phyloP scores from a whole-genome alignment of 148 eudicot species.

The Rhododendron molle region DNA sequence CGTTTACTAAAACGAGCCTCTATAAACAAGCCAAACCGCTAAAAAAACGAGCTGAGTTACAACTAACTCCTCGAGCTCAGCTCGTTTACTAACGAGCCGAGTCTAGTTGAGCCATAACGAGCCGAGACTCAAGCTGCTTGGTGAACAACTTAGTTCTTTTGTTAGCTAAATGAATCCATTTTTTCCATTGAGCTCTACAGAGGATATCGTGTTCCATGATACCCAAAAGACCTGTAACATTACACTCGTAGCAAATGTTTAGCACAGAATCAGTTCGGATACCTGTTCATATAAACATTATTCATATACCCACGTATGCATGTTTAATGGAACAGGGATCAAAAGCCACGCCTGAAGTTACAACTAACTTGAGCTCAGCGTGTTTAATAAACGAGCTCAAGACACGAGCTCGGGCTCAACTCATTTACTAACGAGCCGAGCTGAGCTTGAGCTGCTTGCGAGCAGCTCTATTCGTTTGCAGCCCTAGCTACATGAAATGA shows the following conservation, averaged over 20 bases:
- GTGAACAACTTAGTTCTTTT: not conserved
- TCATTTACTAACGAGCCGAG: not conserved
- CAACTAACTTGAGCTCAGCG: not conserved
- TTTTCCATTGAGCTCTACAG: not conserved
- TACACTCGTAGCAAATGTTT: conserved; percentile 6
- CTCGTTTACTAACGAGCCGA: not conserved
- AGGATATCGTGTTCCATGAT: not conserved
- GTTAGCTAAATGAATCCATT: not conserved
- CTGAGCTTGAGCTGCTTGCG: not conserved
- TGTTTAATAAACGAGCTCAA: not conserved
- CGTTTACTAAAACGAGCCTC: not conserved
- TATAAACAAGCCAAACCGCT: too few relatives aligned
- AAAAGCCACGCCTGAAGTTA: too few relatives aligned
- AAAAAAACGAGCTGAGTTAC: too few relatives aligned
- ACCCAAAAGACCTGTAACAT: not conserved
- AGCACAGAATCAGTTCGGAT: too few relatives aligned
- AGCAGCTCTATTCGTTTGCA: not conserved
- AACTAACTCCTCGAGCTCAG: not conserved
- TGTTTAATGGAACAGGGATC: too few relatives aligned
- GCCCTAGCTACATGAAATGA: not conserved
- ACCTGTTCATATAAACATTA: too few relatives aligned
- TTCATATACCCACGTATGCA: too few relatives aligned
- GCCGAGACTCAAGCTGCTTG: not conserved
- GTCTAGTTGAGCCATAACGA: too few relatives aligned
- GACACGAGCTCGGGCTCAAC: not conserved